Percentiles rank a stretch among this genome's conserved stretches.
Evolutionary conservation across 1,284 basidiomycete genomes (phyloP).

Genomic region (Heterobasidion irregulare): DNA sequence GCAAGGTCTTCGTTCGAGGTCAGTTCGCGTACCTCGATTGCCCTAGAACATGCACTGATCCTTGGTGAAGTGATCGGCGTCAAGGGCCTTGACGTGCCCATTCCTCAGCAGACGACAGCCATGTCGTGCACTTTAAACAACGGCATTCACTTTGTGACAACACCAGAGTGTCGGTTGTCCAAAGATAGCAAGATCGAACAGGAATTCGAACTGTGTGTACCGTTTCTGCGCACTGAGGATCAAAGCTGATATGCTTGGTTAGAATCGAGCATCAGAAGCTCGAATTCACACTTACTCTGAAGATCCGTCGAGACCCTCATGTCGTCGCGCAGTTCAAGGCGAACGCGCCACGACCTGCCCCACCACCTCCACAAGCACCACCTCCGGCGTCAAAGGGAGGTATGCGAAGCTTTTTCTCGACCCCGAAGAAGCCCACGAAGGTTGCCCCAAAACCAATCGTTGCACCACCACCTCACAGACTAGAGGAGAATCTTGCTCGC

Average conservation of each 20-base stretch:
- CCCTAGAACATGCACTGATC: conserved; percentile 1
- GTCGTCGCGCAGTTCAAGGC: conserved; percentile 69
- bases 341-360: conserved; percentile 34
- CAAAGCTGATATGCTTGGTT: neutral
- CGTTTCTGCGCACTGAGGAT: neutral
- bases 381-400: conserved; percentile 46
- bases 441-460: conserved; percentile 25
- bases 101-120: conserved; percentile 66
- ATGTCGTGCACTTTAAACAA: conserved; percentile 93
- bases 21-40: conserved; percentile 11
- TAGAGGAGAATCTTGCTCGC: conserved; percentile 69
- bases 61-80: conserved; percentile 65
- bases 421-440: conserved; percentile 63
- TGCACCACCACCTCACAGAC: conserved; percentile 27
- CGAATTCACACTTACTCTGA: conserved; percentile 83
- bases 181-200: conserved; percentile 73
- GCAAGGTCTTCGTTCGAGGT: conserved; percentile 94
- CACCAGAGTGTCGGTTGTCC: conserved; percentile 66
- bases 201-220: conserved; percentile 86
- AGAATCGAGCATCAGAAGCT: conserved; percentile 86
- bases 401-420: conserved; percentile 69
- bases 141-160: conserved; percentile 94
- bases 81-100: conserved; percentile 61
- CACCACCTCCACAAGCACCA: conserved; percentile 30
- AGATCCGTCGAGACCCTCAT: conserved; percentile 77